Evolutionary conservation across 2,329 filamentous ascomycete species (phyloP).

Genomic region (Fusarium sp.): DNA sequence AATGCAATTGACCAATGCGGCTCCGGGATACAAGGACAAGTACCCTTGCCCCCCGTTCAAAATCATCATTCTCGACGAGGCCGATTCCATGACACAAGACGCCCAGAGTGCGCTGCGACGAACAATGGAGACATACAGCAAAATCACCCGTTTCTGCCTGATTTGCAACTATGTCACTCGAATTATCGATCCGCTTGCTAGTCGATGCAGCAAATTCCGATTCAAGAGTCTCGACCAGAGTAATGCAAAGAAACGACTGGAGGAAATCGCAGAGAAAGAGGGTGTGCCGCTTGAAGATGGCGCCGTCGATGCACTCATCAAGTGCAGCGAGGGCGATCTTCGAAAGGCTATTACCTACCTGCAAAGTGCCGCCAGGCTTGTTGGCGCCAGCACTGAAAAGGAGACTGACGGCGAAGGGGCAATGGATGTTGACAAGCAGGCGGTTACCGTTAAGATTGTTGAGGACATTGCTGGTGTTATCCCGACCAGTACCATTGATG

Average conservation of each 20-base stretch:
- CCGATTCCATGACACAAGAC: constrained; percentile 99
- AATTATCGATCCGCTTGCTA: constrained; percentile 96
- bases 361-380: constrained; percentile 91
- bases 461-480: constrained; percentile 98
- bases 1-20: constrained; percentile 89
- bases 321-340: constrained; percentile 92
- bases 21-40: constrained; percentile 73
- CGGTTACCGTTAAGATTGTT: constrained; percentile 82
- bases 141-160: constrained; percentile 96
- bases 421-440: constrained; percentile 71
- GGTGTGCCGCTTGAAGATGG: constrained; percentile 81
- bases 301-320: constrained; percentile 85
- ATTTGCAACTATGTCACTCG: constrained; percentile 99
- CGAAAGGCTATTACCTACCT: constrained; percentile 96
- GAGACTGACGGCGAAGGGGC: constrained; percentile 69
- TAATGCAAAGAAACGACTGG: constrained; percentile 82
- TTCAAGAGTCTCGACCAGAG: constrained; percentile 95
- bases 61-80: constrained; percentile 98
- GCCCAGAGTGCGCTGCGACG: constrained; percentile 91
- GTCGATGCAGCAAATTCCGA: constrained; percentile 93
- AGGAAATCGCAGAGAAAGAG: constrained; percentile 85
- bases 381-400: constrained; percentile 72
- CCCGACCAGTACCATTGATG: constrained; percentile 78
- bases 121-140: constrained; percentile 98
- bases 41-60: constrained; percentile 99